Evolutionary conservation across 2,329 filamentous ascomycete genomes (phyloP), one percentile per base, ranked within the genome.

Genomic region (Acarospora socialis): DNA sequence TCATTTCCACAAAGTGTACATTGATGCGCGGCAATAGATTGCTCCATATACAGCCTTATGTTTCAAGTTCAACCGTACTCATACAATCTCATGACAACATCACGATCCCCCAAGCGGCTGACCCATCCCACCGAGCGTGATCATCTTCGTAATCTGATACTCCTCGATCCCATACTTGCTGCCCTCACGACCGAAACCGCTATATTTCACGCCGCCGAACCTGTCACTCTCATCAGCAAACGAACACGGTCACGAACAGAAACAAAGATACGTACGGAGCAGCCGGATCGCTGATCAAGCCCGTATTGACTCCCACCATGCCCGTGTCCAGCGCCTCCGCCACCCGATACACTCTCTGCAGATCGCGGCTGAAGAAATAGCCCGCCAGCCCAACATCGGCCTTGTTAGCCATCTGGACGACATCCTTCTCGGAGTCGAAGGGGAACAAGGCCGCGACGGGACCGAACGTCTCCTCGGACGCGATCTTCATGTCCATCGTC

Each of bases 381-480:
- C 82, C 87, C 0, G 87, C 90, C 21, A 98, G 66, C 1, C 90
- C 90, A 21, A 95, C 86, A 32, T 87, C 76, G 1, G 81, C 66
- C 24, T 62, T 57, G 56, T 98, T 98, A 3, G 90, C 87, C 43
- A 87, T 59, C 40, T 70, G 65, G 18, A 95, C 73, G 4, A 93
- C 90, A 48, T 95, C 86, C 32, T 79, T 76, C 58, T 95, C 90
- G 0, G 77, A 83, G 28, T 81, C 70, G 51, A 95, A 98, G 29
- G 75, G 69, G 63, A 94, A 94, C 9, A 95, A 58, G 1, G 81
- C 87, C 0, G 86, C 87, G 0, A 95, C 80, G 3, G 90, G 90
- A 0, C 90, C 90, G 52, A 98, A 98, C 0, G 87, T 98, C 64
- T 98, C 90, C 56, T 95, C 87, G 2, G 63, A 63, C 4, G 81